Conservation (phyloP, 805 yeast species). For the Hanseniaspora meyeri region DNA sequence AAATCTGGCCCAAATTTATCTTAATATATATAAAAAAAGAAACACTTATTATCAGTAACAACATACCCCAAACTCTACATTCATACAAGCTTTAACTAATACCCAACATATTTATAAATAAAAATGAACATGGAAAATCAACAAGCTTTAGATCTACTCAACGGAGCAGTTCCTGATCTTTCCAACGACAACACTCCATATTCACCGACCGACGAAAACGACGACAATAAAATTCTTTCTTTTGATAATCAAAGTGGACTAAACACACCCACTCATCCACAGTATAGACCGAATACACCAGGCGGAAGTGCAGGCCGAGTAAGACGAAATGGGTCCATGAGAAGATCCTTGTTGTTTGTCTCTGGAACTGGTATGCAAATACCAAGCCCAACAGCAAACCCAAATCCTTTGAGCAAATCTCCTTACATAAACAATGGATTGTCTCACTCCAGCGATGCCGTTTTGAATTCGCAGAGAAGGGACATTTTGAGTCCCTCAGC, state of each 20-base stretch:
- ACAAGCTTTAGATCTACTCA: background rate
- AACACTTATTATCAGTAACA: too few relatives aligned
- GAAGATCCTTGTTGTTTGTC: slow-evolving; percentile 13
- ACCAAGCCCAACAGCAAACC: slow-evolving; percentile 5
- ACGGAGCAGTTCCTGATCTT: background rate
- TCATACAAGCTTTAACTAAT: too few relatives aligned
- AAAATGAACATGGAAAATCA: background rate
- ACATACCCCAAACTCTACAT: too few relatives aligned
- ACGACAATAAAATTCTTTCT: background rate
- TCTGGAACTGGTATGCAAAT: slow-evolving; percentile 13
- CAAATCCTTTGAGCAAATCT: background rate
- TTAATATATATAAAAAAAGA: too few relatives aligned
- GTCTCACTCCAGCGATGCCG: slow-evolving; percentile 1
- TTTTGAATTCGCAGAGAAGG: background rate
- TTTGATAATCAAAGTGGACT: background rate
- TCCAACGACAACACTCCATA: background rate
- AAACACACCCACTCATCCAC: slow-evolving; percentile 2
- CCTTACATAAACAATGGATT: background rate
- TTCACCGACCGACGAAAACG: background rate
- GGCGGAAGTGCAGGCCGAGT: background rate
- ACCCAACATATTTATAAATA: too few relatives aligned
- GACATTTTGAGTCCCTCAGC: background rate
- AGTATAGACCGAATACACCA: slow-evolving; percentile 1
- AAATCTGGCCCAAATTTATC: too few relatives aligned
- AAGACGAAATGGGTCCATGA: slow-evolving; percentile 13